phyloP scores from a whole-genome alignment of 768 basidiomycete species.

The Suillus tomentosus region DNA sequence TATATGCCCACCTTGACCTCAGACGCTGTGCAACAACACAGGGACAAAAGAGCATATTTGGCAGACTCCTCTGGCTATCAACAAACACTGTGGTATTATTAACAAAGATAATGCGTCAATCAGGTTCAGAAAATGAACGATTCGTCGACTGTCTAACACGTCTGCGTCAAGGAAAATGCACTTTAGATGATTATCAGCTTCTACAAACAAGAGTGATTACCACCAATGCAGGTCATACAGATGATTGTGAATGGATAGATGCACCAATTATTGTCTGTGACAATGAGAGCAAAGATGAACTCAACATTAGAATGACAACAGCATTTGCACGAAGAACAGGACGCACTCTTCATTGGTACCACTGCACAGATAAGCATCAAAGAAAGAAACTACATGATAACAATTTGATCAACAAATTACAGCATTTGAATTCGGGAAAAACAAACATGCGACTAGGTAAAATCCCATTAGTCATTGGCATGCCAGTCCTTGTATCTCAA shows the following conservation, averaged over 20 bases:
- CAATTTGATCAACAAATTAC: slow-evolving; percentile 14
- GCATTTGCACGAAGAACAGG: slow-evolving; percentile 4
- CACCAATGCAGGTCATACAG: slow-evolving; percentile 9
- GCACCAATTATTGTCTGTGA: slow-evolving; percentile 39
- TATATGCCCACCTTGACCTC: slow-evolving; percentile 22
- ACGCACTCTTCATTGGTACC: slow-evolving; percentile 19
- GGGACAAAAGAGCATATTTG: slow-evolving; percentile 25
- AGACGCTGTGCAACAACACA: not conserved
- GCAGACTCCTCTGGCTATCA: slow-evolving; percentile 37
- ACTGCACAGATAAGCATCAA: slow-evolving; percentile 25
- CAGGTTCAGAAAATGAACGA: slow-evolving; percentile 19
- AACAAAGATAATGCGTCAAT: slow-evolving; percentile 28
- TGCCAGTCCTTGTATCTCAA: slow-evolving; percentile 41
- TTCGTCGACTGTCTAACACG: slow-evolving; percentile 27
- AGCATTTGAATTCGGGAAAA: slow-evolving; percentile 23
- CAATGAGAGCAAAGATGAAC: slow-evolving; percentile 38
- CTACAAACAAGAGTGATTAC: slow-evolving; percentile 20
- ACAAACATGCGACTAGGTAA: slow-evolving; percentile 17
- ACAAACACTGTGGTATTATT: slow-evolving; percentile 34
- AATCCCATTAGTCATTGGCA: slow-evolving; percentile 39
- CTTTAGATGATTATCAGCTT: slow-evolving; percentile 24
- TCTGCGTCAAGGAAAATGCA: slow-evolving; percentile 31
- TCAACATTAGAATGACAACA: slow-evolving; percentile 32
- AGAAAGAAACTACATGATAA: slow-evolving; percentile 16
- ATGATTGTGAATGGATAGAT: slow-evolving; percentile 22